These are phyloP conservation scores for Fusarium tupiense DNA, from an alignment of 2,329 filamentous ascomycete species.

Conservation along the genomic window DNA sequence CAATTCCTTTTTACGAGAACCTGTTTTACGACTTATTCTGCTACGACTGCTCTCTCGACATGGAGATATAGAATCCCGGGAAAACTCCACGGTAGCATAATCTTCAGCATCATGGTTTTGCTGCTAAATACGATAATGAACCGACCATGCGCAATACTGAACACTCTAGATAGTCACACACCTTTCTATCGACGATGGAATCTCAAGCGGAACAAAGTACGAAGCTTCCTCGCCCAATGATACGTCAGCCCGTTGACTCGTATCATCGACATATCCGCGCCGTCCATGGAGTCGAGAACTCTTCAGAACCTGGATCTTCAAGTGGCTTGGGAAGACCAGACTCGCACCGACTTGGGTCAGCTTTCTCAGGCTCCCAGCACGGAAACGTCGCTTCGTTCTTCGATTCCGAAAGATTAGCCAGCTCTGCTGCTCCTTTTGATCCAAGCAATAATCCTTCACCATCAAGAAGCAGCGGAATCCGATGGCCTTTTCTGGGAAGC, in stretches of 20 bases:
- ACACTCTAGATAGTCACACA: conserved; percentile 13
- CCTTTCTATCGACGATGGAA: conserved; percentile 34
- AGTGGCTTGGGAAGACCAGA: conserved; percentile 11
- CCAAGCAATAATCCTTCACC: conserved; percentile 12
- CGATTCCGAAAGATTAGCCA: conserved; percentile 41
- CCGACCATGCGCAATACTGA: conserved; percentile 22
- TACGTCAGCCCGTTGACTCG: conserved; percentile 39
- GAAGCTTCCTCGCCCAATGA: conserved; percentile 31
- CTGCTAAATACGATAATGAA: conserved; percentile 13
- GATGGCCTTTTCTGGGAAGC: conserved; percentile 44
- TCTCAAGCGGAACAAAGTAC: conserved; percentile 24
- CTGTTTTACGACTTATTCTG: neutral
- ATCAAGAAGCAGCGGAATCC: conserved; percentile 12
- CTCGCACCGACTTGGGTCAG: conserved; percentile 16
- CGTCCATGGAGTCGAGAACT: conserved; percentile 34
- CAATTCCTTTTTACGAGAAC: conserved; percentile 1
- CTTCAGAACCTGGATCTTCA: conserved; percentile 16
- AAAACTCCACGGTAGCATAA: conserved; percentile 5
- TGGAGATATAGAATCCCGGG: conserved; percentile 24
- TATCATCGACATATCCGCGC: conserved; percentile 42
- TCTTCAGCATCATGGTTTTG: conserved; percentile 27
- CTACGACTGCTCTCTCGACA: neutral
- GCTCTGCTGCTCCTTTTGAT: conserved; percentile 30
- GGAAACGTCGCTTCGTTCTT: conserved; percentile 40
- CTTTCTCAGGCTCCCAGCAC: conserved; percentile 5